These are phyloP conservation scores for Dactylonectria estremocensis DNA, from an alignment of 2,329 filamentous ascomycete genomes.

Conservation along the genomic window DNA sequence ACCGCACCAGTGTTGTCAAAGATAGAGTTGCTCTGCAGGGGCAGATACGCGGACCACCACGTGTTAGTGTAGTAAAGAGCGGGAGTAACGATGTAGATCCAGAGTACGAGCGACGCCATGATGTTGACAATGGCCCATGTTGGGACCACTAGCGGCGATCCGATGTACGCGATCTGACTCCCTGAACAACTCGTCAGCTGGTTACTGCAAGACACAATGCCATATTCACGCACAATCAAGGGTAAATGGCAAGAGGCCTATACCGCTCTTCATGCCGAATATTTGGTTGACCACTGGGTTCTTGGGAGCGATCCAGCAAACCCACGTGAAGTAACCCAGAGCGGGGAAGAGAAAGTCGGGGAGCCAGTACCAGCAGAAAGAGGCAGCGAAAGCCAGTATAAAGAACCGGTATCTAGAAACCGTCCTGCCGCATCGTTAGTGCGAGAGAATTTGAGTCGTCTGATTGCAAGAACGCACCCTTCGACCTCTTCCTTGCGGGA, in stretches of 20 bases:
- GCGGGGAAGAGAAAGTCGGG: conserved; percentile 64
- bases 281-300: conserved; percentile 63
- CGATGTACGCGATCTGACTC: conserved; percentile 56
- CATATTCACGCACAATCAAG: conserved; percentile 56
- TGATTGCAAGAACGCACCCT: conserved; percentile 19
- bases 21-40: conserved; percentile 66
- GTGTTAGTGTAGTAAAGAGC: conserved; percentile 64
- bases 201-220: not conserved
- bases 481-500: conserved; percentile 50
- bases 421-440: conserved; percentile 48
- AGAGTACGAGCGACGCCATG: conserved; percentile 63
- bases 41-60: conserved; percentile 66
- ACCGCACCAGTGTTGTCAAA: conserved; percentile 67
- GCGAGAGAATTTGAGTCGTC: too few relatives aligned
- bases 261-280: conserved; percentile 63
- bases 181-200: conserved; percentile 11
- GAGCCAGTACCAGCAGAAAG: conserved; percentile 66
- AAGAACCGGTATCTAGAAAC: conserved; percentile 63
- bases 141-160: conserved; percentile 58
- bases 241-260: conserved; percentile 58
- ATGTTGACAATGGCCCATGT: conserved; percentile 65
- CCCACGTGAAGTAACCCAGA: conserved; percentile 62
- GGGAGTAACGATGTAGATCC: conserved; percentile 61
- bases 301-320: conserved; percentile 64
- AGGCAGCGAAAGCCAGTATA: conserved; percentile 52